Evolutionary conservation across 768 basidiomycete genomes (phyloP).

Genomic region (Amanita pseudoporphyria): DNA sequence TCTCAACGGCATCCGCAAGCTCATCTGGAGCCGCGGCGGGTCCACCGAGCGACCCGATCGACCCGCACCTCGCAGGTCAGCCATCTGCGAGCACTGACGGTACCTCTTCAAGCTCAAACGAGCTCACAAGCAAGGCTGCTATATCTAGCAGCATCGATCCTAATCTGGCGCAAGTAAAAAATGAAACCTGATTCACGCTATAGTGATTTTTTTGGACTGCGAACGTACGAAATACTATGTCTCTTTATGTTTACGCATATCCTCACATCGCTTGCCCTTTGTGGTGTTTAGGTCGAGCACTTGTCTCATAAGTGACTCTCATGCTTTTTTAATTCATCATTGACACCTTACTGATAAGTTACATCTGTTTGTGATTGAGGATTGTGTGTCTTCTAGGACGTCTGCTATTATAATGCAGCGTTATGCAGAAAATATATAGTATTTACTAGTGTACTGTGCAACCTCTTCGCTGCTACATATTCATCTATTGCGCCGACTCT

Average conservation of each 20-base stretch:
- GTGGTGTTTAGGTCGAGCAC: neutral
- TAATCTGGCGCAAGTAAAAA: neutral
- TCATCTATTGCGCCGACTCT: too few relatives aligned
- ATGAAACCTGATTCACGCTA: neutral
- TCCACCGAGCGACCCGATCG: constrained; percentile 3
- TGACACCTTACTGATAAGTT: neutral
- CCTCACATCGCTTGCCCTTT: neutral
- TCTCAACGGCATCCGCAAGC: neutral
- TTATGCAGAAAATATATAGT: neutral
- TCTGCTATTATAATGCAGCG: neutral
- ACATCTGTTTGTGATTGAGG: neutral
- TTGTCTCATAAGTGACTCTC: neutral
- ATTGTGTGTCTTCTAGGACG: neutral
- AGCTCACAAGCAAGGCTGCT: neutral
- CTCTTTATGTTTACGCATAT: neutral
- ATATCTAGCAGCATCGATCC: too few relatives aligned
- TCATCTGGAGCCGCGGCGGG: neutral
- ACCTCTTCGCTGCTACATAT: neutral
- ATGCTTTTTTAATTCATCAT: neutral
- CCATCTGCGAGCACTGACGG: neutral
- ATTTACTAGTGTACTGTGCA: neutral
- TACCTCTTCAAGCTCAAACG: neutral
- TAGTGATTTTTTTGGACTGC: neutral
- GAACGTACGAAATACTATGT: neutral
- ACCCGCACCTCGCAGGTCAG: constrained; percentile 5